Base-by-base conservation (phyloP, 148 eudicot species). In the Euryodendron excelsum region DNA sequence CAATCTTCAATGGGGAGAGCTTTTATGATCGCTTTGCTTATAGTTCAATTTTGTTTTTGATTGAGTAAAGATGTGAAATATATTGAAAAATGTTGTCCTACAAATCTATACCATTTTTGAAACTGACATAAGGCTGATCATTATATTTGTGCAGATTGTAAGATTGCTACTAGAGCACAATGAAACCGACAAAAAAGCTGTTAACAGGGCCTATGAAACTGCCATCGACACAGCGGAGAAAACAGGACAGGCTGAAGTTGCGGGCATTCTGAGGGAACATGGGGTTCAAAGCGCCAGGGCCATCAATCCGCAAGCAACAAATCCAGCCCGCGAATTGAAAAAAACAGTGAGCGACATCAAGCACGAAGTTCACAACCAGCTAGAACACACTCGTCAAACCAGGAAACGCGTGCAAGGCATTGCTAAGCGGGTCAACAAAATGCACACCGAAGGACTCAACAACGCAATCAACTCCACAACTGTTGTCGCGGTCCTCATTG, bases 301-400 rank as follows among this genome's bases (percentile, higher is more conserved):
- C 31, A 66, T 90, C 27, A 88, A 85, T 76, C 96, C 90, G 1
- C 84, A 81, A 30, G 84, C 86, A 52, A 81, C 83, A 34, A 88
- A 87, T 68, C 89, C 85, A 44, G 90, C 90, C 23, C 87, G 91
- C 11, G 91, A 88, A 76, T 80, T 91, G 14, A 91, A 91, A 56
- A 91, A 91, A 52, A 91, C 96, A 0, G 96, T 91, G 52, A 91
- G 96, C 37, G 93, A 91, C 83, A 91, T 91, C 69, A 91, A 91
- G 80, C 96, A 91, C 15, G 96, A 88, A 77, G 96, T 91, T 70
- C 96, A 91, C 78, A 30, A 91, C 80, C 93, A 91, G 74, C 81
- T 91, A 55, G 90, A 89, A 69, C 91, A 91, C 80, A 90, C 96
- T 30, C 84, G 91, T 12, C 93, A 89, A 76, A 91, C 96, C 1